Percentiles rank a stretch among this genome's conserved stretches.
These are phyloP conservation scores for Yamadazyma siamensis DNA, from an alignment of 1,139 yeast species.

Conservation along the genomic window DNA sequence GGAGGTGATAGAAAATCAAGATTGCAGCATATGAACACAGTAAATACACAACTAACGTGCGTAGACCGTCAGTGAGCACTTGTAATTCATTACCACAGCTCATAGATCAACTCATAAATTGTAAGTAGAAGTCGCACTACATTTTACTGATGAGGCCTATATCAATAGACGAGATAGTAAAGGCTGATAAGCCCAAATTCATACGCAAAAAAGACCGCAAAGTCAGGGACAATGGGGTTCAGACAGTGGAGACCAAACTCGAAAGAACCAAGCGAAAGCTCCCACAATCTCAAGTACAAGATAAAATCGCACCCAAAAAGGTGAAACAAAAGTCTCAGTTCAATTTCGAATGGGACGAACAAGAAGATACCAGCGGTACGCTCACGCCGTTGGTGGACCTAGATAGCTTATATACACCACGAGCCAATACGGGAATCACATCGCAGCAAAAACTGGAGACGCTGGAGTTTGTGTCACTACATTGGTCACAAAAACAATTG, in stretches of 20 bases:
- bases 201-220: constrained; percentile 8
- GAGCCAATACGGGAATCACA: no score
- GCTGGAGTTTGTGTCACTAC: constrained; percentile 44
- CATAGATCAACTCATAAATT: no score
- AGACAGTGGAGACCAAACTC: no score
- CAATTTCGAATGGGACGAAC: constrained; percentile 66
- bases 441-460: no score
- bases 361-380: constrained; percentile 59
- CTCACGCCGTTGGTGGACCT: constrained; percentile 40
- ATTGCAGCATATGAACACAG: no score
- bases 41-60: no score
- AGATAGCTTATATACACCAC: constrained; percentile 4
- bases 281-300: not conserved
- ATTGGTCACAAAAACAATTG: constrained; percentile 70
- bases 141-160: constrained; percentile 12
- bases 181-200: constrained; percentile 11
- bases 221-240: no score
- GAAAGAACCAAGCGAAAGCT: not conserved
- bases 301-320: not conserved
- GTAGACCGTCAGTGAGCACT: no score
- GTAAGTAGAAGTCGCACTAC: no score
- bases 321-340: constrained; percentile 31
- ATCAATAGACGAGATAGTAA: constrained; percentile 9
- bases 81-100: no score
- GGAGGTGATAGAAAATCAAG: no score